phyloP scores from a whole-genome alignment of 495 filamentous ascomycete species.

The Penicillium subrubescens region DNA sequence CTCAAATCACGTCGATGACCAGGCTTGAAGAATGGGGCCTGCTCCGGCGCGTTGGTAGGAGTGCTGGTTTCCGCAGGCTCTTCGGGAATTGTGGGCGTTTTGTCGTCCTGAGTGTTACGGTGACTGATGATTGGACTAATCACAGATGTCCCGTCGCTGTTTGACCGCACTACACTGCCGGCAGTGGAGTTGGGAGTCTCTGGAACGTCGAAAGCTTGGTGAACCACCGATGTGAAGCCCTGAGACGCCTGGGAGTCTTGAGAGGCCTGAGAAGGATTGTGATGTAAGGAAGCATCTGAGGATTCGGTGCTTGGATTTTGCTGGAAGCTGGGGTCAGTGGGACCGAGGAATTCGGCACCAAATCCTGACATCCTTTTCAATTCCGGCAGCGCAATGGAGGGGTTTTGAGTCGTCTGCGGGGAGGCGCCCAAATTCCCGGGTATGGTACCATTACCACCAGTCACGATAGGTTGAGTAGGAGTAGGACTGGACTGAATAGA shows the following conservation, averaged over 20 bases:
- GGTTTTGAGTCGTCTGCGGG: constrained; percentile 16
- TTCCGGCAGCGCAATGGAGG: constrained; percentile 55
- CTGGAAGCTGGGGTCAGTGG: constrained; percentile 19
- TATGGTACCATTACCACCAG: background rate
- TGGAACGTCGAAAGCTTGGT: constrained; percentile 71
- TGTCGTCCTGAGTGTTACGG: constrained; percentile 39
- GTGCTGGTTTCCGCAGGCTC: constrained; percentile 46
- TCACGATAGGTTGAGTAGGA: background rate
- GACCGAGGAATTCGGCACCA: constrained; percentile 46
- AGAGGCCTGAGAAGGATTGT: constrained; percentile 50
- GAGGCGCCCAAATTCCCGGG: background rate
- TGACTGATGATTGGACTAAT: constrained; percentile 71
- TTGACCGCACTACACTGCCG: constrained; percentile 56
- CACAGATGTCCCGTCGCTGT: constrained; percentile 64
- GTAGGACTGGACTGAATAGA: background rate
- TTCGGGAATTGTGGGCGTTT: constrained; percentile 61
- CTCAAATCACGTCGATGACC: constrained; percentile 64
- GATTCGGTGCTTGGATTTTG: constrained; percentile 16
- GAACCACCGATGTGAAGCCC: constrained; percentile 67
- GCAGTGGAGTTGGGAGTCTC: constrained; percentile 57
- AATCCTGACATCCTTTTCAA: constrained; percentile 67
- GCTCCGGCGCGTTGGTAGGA: constrained; percentile 29
- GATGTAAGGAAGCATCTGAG: constrained; percentile 42
- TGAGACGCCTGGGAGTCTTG: constrained; percentile 25
- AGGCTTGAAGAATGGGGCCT: constrained; percentile 44